Conservation (phyloP, 495 filamentous ascomycete genomes). For the Tuber aestivum region DNA sequence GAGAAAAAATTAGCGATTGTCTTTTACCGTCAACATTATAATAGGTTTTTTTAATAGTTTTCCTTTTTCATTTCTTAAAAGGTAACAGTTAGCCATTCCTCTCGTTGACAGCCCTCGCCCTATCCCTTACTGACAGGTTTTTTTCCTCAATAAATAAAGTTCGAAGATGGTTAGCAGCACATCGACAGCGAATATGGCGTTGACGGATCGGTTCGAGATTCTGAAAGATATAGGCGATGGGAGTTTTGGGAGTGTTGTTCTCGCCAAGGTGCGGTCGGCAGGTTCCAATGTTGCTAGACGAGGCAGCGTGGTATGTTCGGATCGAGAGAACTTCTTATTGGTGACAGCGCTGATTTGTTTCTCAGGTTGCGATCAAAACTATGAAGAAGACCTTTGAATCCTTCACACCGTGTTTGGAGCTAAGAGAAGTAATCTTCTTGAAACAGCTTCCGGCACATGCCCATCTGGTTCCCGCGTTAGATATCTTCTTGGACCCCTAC, state of each 20-base stretch:
- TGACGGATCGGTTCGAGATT: conserved; percentile 80
- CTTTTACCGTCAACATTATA: conserved; percentile 2
- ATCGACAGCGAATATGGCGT: conserved; percentile 39
- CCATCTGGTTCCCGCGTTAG: conserved; percentile 91
- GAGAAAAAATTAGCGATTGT: conserved; percentile 13
- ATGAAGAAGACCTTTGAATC: conserved; percentile 99
- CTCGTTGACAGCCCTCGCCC: neutral
- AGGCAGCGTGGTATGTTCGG: conserved; percentile 77
- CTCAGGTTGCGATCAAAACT: conserved; percentile 94
- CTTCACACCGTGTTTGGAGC: conserved; percentile 77
- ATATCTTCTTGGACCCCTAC: conserved; percentile 96
- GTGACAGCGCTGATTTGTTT: conserved; percentile 27
- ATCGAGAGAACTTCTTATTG: conserved; percentile 2
- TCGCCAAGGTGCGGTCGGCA: conserved; percentile 83
- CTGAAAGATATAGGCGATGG: conserved; percentile 98
- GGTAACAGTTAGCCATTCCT: neutral
- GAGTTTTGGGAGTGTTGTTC: conserved; percentile 91
- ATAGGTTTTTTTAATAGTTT: conserved; percentile 7
- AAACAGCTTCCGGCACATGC: conserved; percentile 76
- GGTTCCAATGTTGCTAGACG: conserved; percentile 82
- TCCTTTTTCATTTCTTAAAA: neutral
- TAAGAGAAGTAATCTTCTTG: conserved; percentile 95
- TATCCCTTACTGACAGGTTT: neutral
- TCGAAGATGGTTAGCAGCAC: conserved; percentile 42
- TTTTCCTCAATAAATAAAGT: conserved; percentile 3